Percentiles rank a stretch among this genome's conserved stretches.
phyloP scores from a whole-genome alignment of 2,329 filamentous ascomycete species.

The Aspergillus sp. region DNA sequence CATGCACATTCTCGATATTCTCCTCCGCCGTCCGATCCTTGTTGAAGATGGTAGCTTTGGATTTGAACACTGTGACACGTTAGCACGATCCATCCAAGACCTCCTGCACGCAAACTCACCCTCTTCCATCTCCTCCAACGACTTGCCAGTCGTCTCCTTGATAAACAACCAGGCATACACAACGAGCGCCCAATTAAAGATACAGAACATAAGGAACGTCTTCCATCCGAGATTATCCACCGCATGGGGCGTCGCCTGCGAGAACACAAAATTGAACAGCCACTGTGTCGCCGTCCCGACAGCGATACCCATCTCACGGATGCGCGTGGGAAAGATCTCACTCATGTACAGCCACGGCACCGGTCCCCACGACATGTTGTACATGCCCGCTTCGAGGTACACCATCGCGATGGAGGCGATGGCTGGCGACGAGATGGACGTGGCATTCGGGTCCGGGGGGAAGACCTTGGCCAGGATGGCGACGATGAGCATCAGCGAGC shows the following conservation, averaged over 20 bases:
- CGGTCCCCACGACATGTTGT: slow-evolving; percentile 36
- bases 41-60: background rate
- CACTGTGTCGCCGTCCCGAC: slow-evolving; percentile 38
- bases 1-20: slow-evolving; percentile 1
- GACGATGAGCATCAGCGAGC: slow-evolving; percentile 52
- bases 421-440: slow-evolving; percentile 28
- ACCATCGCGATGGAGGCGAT: slow-evolving; percentile 53
- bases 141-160: slow-evolving; percentile 40
- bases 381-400: slow-evolving; percentile 31
- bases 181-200: slow-evolving; percentile 34
- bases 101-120: background rate
- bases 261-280: slow-evolving; percentile 45
- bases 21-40: background rate
- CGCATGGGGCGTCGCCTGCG: slow-evolving; percentile 41
- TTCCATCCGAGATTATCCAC: slow-evolving; percentile 40
- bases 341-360: slow-evolving; percentile 37
- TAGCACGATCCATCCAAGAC: background rate
- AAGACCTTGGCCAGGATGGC: slow-evolving; percentile 46
- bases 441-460: slow-evolving; percentile 36
- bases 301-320: slow-evolving; percentile 39
- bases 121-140: slow-evolving; percentile 41
- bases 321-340: slow-evolving; percentile 40
- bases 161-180: slow-evolving; percentile 36
- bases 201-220: slow-evolving; percentile 42
- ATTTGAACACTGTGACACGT: slow-evolving; percentile 5